phyloP scores from a whole-genome alignment of 176 grass and related monocot genomes.

The Lolium rigidum region DNA sequence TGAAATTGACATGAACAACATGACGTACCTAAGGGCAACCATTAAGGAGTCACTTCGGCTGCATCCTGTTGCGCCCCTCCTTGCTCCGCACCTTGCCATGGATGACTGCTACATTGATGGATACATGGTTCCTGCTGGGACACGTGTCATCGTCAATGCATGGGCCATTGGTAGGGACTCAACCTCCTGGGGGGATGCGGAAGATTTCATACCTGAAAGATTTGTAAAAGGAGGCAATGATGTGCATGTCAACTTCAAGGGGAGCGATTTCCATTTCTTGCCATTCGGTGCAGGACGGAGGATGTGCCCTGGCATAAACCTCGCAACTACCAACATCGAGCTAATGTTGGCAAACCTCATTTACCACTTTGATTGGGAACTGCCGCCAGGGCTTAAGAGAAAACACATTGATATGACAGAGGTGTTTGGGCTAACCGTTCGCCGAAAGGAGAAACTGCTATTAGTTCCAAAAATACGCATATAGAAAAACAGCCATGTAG shows the following conservation, averaged over 20 bases:
- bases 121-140: background rate
- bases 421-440: background rate
- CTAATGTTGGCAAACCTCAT: background rate
- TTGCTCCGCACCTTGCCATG: background rate
- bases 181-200: background rate
- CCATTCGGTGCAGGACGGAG: background rate
- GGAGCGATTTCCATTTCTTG: background rate
- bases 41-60: background rate
- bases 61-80: background rate
- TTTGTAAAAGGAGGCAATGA: background rate
- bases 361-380: background rate
- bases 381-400: background rate
- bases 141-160: background rate
- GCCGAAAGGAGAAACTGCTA: background rate
- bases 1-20: background rate
- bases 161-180: conserved; percentile 6
- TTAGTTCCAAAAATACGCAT: background rate
- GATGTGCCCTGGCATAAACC: background rate
- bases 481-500: background rate
- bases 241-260: background rate
- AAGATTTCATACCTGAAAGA: conserved; percentile 4
- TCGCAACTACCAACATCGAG: background rate
- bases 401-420: background rate
- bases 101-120: background rate
- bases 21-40: background rate